Evolutionary conservation across 495 filamentous ascomycete species (phyloP).

Genomic region (Astrothelium macrocarpum): DNA sequence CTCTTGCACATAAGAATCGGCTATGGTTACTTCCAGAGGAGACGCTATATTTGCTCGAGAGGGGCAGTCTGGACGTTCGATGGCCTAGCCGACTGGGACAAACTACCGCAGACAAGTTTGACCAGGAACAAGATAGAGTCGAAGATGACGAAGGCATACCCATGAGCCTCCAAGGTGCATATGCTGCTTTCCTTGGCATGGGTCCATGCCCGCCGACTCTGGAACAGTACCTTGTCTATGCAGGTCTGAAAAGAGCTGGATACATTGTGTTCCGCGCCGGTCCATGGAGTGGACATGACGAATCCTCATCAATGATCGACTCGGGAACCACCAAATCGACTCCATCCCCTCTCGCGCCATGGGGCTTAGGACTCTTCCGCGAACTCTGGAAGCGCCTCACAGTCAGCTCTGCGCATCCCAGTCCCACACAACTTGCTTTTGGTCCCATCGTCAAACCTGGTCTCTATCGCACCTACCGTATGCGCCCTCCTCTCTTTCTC

Average conservation of each 20-base stretch:
- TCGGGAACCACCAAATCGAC: constrained; percentile 5
- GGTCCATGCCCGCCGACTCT: constrained; percentile 53
- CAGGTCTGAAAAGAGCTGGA: constrained; percentile 70
- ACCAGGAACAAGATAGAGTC: constrained; percentile 24
- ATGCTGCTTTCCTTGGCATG: constrained; percentile 63
- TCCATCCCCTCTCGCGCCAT: constrained; percentile 5
- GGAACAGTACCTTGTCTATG: constrained; percentile 82
- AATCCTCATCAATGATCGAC: constrained; percentile 20
- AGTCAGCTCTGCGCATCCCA: background rate
- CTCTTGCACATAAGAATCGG: constrained; percentile 17
- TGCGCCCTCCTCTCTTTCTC: constrained; percentile 74
- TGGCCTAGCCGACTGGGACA: constrained; percentile 48
- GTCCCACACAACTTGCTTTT: constrained; percentile 18
- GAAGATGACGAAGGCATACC: constrained; percentile 54
- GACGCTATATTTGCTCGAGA: constrained; percentile 75
- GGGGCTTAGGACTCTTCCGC: constrained; percentile 16
- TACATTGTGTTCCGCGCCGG: constrained; percentile 69
- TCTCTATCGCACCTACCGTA: constrained; percentile 68
- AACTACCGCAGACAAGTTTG: constrained; percentile 17
- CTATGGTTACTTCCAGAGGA: constrained; percentile 89
- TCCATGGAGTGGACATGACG: constrained; percentile 39
- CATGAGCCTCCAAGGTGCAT: constrained; percentile 83
- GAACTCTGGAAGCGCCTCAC: constrained; percentile 20
- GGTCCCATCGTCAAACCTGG: constrained; percentile 69
- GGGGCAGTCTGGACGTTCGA: constrained; percentile 74